Percentiles rank a stretch among this genome's conserved stretches.
Conservation (phyloP, 371 early-diverging fungal species). For the Mortierella sp. region DNA sequence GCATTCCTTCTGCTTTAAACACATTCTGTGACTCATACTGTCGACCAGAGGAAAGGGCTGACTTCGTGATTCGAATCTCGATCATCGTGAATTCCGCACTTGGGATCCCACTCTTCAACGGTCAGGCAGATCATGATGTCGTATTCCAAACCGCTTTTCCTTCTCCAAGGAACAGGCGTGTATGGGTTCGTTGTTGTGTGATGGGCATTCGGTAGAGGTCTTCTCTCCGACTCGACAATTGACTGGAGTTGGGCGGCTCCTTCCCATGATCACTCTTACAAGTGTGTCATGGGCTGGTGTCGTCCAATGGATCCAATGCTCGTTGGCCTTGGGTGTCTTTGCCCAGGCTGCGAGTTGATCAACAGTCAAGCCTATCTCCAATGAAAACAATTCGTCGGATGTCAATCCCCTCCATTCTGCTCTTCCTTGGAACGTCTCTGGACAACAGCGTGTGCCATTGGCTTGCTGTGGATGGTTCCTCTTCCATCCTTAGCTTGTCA, state of each 20-base stretch:
- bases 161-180: slow-evolving; percentile 29
- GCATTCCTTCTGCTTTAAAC: slow-evolving; percentile 50
- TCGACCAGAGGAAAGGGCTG: background rate
- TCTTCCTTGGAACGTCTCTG: slow-evolving; percentile 1
- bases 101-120: slow-evolving; percentile 3
- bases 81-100: slow-evolving; percentile 7
- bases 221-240: slow-evolving; percentile 18
- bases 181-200: slow-evolving; percentile 52
- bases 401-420: slow-evolving; percentile 32
- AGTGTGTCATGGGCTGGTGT: background rate
- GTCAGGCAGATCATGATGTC: slow-evolving; percentile 18
- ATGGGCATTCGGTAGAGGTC: slow-evolving; percentile 27
- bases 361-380: slow-evolving; percentile 46
- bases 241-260: background rate
- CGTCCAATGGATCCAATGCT: slow-evolving; percentile 21
- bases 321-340: background rate
- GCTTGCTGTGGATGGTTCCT: background rate
- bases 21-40: slow-evolving; percentile 45
- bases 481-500: background rate
- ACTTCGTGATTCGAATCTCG: background rate
- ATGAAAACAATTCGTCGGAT: slow-evolving; percentile 58
- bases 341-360: slow-evolving; percentile 7
- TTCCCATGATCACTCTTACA: background rate
- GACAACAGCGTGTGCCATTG: background rate
- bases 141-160: slow-evolving; percentile 47